A percentile compares a stretch with the other conserved stretches of the same genome.
Conservation (phyloP, 2,329 filamentous ascomycete genomes). For the Delphinella strobiligena region DNA sequence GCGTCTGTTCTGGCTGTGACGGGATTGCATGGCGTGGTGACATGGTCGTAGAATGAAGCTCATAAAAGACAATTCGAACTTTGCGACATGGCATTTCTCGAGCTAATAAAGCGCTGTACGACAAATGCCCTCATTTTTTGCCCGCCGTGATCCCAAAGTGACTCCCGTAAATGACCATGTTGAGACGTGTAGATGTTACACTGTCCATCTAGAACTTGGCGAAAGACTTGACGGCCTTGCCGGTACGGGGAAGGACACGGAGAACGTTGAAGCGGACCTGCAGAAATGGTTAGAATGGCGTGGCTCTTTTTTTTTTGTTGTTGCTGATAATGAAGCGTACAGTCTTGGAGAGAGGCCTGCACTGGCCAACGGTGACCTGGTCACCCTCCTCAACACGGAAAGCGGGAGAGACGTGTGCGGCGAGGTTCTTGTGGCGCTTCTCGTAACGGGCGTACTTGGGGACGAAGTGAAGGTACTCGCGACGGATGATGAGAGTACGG, state of each 20-base stretch:
- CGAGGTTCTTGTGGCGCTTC: constrained; percentile 99
- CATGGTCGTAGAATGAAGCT: not conserved
- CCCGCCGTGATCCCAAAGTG: constrained; percentile 6
- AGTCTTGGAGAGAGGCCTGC: constrained; percentile 98
- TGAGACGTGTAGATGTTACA: not conserved
- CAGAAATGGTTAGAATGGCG: constrained; percentile 8
- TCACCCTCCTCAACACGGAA: constrained; percentile 99
- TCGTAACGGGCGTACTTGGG: constrained; percentile 99
- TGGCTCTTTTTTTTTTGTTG: constrained; percentile 1
- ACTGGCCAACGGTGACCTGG: constrained; percentile 98
- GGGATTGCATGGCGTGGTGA: not conserved
- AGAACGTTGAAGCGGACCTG: constrained; percentile 99
- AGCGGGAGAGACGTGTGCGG: constrained; percentile 95
- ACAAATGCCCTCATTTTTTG: not conserved
- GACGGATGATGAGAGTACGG: constrained; percentile 97
- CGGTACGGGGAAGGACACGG: constrained; percentile 91
- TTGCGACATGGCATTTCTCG: not conserved
- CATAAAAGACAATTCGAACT: not conserved
- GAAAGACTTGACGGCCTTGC: constrained; percentile 97
- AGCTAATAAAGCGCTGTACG: not conserved
- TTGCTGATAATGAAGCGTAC: constrained; percentile 48
- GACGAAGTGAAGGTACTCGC: constrained; percentile 99
- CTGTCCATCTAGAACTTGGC: constrained; percentile 73
- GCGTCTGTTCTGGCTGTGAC: no score
- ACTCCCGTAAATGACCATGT: constrained; percentile 10